Base-by-base conservation (phyloP, 306 rosid genomes). In the Canavalia ensiformis region DNA sequence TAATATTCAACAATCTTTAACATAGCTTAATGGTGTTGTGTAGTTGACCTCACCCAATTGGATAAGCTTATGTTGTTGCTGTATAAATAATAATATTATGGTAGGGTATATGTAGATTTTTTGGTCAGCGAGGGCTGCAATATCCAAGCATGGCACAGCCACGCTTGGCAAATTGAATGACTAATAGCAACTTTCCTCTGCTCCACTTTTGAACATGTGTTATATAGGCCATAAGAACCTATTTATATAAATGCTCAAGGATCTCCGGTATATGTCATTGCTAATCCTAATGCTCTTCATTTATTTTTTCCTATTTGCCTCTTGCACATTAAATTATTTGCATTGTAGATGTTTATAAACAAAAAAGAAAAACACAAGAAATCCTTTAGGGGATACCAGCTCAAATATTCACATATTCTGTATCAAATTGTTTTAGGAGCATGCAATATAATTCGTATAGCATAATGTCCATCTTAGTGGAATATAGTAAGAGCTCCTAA, bases 341-440 rank as follows among this genome's bases (percentile, higher is more conserved):
- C 52, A 68, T 72, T 66, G 89, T 86, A 88, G 82, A 81, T 81
- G 45, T 18, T 18, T 18, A 18, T 18, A 18, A 18, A 18, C 25
- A 18, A 18, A 18, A 18, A 18, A 18, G 25, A 18, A 18, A 18
- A 18, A 18, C 25, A 18, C 25, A 18, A 18, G 25, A 18, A 18
- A 18, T 18, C 25, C 25, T 2, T 18, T 2, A 29, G 30, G 69
- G 65, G 44, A 29, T 63, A 73, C 58, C 35, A 49, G 30, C 4
- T 55, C 31, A 73, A 86, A 81, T 73, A 82, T 87, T 65, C 82
- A 76, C 39, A 60, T 58, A 25, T 54, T 10, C 13, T 6, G 37
- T 47, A 13, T 47, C 29, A 2, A 45, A 10, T 33, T 12, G 2
- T 39, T 65, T 54, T 42, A 28, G 54, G 76, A 55, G 68, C 18